These are phyloP conservation scores for Trypanosoma platydactyli DNA, from an alignment of 208 protist genomes.

Conservation along the genomic window DNA sequence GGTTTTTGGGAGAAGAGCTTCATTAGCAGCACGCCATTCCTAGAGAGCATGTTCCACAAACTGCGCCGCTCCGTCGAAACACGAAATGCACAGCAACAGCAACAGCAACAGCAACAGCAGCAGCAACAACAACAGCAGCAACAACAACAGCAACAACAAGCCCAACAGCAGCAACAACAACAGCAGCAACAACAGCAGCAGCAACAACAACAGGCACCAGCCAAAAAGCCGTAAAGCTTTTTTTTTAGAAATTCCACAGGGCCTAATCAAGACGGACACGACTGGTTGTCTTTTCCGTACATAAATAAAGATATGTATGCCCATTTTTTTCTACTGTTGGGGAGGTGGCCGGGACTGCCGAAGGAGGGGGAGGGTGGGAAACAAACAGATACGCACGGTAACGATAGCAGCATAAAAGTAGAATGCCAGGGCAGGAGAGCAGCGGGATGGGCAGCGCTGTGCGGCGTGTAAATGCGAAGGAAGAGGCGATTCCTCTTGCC, in stretches of 20 bases:
- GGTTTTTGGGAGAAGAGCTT: constrained; percentile 96
- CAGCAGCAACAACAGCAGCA: constrained; percentile 30
- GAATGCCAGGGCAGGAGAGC: too few relatives aligned
- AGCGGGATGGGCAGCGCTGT: too few relatives aligned
- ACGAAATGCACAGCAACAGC: constrained; percentile 34
- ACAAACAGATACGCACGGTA: not conserved
- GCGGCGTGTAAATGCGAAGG: too few relatives aligned
- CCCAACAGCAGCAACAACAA: constrained; percentile 10
- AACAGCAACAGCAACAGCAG: constrained; percentile 32
- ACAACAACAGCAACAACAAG: constrained; percentile 14
- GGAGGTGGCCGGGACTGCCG: not conserved
- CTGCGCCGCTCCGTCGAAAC: constrained; percentile 75
- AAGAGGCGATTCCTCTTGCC: too few relatives aligned
- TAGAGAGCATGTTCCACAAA: constrained; percentile 95
- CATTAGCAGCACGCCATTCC: constrained; percentile 87
- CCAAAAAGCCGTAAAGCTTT: constrained; percentile 7
- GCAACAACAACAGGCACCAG: constrained; percentile 17
- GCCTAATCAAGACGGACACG: not conserved
- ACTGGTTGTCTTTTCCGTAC: not conserved
- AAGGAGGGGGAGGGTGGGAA: not conserved
- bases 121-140: constrained; percentile 33
- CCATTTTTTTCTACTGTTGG: constrained; percentile 5
- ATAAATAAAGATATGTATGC: not conserved
- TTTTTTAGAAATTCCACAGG: not conserved
- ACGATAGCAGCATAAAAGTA: too few relatives aligned